Base-by-base conservation (phyloP, 805 yeast species). In the Pichia gijzeniarum region DNA sequence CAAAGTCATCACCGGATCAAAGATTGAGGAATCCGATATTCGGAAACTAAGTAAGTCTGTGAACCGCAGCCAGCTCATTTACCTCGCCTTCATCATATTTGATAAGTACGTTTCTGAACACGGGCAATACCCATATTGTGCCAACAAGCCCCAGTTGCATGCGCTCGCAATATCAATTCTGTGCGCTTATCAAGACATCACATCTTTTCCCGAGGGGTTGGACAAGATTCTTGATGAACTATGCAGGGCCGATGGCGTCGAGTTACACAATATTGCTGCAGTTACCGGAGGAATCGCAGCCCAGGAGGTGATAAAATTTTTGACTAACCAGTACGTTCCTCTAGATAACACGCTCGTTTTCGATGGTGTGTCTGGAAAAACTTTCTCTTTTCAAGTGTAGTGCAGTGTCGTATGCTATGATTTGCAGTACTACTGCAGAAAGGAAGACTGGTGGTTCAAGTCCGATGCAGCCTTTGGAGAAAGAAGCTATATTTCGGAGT, bases 231-330 rank as follows among this genome's bases (percentile, higher is more conserved):
- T 76, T 13, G 61, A 63, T 34, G 76, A 72, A 47, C 59, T 80
- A 41, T 47, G 65, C 4, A 51, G 75, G 47, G 53, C 61, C 6
- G 59, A 69, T 5, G 76, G 76, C 3, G 48, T 54, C 0, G 79
- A 76, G 50, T 41, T 77, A 13, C 81, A 78, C 49, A 82, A 83
- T 53, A 71, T 78, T 14, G 66, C 82, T 18, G 72, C 95, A 4
- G 62, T 87, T 3, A 67, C 86, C 52, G 98, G 96, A 2, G 98
- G 96, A 0, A 68, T 90, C 12, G 89, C 79, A 0, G 82, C 88
- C 3, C 96, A 91, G 59, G 99, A 91, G 59, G 79, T 77, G 4
- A 69, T 87, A 42, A 91, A 93, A 64, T 49, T 76, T 3, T 54
- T 85, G 20, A 87, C 95, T 2, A 74, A 76, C 32, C 98, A 91